These are phyloP conservation scores for Kandelia obovata DNA, from an alignment of 345 rosid species.

Conservation along the genomic window DNA sequence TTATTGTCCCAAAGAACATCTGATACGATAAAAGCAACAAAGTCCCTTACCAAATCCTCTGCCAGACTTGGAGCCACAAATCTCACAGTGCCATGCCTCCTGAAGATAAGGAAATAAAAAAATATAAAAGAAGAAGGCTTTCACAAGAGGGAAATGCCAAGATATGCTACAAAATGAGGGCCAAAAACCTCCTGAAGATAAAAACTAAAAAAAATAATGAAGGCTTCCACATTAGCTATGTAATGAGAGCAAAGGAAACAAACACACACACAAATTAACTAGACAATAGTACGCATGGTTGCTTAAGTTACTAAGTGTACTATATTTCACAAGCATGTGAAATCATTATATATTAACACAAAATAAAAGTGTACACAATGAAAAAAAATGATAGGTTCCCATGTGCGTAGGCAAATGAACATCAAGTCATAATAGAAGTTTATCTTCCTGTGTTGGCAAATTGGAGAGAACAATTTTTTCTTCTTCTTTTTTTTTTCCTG, in stretches of 20 bases:
- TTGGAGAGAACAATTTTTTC: too few relatives aligned
- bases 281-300: too few relatives aligned
- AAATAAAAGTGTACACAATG: too few relatives aligned
- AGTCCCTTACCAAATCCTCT: constrained; percentile 28
- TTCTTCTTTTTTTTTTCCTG: too few relatives aligned
- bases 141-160: too few relatives aligned
- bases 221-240: too few relatives aligned
- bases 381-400: background rate
- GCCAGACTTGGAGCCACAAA: constrained; percentile 24
- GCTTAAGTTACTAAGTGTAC: too few relatives aligned
- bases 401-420: background rate
- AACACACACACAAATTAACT: too few relatives aligned
- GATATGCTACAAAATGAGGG: background rate
- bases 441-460: background rate
- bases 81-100: constrained; percentile 31
- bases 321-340: too few relatives aligned
- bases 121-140: background rate
- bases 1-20: background rate
- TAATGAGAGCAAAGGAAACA: too few relatives aligned
- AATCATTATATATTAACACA: too few relatives aligned
- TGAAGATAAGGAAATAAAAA: background rate
- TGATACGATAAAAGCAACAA: background rate
- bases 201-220: background rate
- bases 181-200: background rate
- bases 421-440: background rate